phyloP scores from a whole-genome alignment of 768 basidiomycete species.

The Calocybe cyanea region DNA sequence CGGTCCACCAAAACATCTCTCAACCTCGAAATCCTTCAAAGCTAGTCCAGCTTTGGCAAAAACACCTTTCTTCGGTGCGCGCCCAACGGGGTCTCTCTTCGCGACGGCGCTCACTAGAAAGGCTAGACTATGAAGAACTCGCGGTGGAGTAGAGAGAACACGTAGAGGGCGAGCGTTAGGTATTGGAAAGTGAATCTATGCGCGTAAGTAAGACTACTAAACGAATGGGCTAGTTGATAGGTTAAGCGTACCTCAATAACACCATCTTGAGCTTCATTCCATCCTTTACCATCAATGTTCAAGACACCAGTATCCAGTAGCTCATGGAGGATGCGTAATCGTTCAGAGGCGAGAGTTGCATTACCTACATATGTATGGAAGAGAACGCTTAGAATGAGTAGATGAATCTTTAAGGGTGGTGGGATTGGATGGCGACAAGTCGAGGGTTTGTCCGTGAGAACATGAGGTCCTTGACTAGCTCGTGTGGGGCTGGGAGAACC shows the following conservation, averaged over 20 bases:
- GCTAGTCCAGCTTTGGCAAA: constrained; percentile 64
- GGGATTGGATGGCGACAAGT: constrained; percentile 12
- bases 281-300: constrained; percentile 11
- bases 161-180: constrained; percentile 35
- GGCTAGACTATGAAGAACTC: constrained; percentile 56
- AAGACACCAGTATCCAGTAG: constrained; percentile 59
- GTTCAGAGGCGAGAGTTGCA: constrained; percentile 39
- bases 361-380: constrained; percentile 61
- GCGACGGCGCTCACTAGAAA: constrained; percentile 65
- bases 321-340: constrained; percentile 60
- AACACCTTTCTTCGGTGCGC: constrained; percentile 67
- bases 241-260: constrained; percentile 27
- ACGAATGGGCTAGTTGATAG: neutral
- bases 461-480: neutral
- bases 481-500: neutral
- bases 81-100: constrained; percentile 70
- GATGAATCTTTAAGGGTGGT: constrained; percentile 44
- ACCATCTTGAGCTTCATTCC: constrained; percentile 27
- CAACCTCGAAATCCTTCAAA: constrained; percentile 34
- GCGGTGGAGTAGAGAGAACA: constrained; percentile 65
- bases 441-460: constrained; percentile 5
- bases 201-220: constrained; percentile 18
- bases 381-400: constrained; percentile 58
- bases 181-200: constrained; percentile 30
- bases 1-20: constrained; percentile 17